Evolutionary conservation across 75 land plant species (phyloP).

Genomic region (Pseudotsuga menziesii): DNA sequence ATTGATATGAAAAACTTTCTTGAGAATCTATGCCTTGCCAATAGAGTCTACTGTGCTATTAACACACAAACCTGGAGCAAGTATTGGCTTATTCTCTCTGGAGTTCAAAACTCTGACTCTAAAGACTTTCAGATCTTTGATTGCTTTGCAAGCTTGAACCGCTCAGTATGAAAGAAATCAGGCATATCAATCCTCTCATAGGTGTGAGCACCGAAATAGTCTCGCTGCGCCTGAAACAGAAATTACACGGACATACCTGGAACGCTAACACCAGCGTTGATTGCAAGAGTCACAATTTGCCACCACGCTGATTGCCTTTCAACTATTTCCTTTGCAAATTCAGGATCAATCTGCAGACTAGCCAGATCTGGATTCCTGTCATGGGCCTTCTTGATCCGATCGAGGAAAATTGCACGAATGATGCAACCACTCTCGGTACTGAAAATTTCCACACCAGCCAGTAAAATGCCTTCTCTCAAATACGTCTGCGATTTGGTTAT

Average conservation of each 20-base stretch:
- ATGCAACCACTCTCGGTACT: no score
- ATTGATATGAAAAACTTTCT: no score
- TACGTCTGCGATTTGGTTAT: no score
- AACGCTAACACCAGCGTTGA: slow-evolving; percentile 30
- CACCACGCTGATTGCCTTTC: slow-evolving; percentile 49
- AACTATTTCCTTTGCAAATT: slow-evolving; percentile 50
- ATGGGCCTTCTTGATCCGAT: slow-evolving; percentile 48
- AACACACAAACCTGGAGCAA: no score
- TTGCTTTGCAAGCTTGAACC: slow-evolving; percentile 25
- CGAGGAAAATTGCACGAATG: no score
- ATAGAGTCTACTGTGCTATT: no score
- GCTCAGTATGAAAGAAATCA: slow-evolving; percentile 43
- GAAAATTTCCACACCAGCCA: no score
- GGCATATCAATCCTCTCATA: slow-evolving; percentile 37
- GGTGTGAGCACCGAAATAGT: slow-evolving; percentile 41
- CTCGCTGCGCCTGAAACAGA: slow-evolving; percentile 53
- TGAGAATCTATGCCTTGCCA: no score
- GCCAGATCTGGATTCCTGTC: slow-evolving; percentile 19
- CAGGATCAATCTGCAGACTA: slow-evolving; percentile 32
- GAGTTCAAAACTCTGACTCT: no score
- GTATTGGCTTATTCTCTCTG: no score
- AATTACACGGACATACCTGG: slow-evolving; percentile 60
- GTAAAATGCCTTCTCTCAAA: no score
- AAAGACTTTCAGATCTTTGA: no score
- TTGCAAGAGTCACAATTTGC: slow-evolving; percentile 34